Evolutionary conservation across 495 filamentous ascomycete genomes (phyloP).

Genomic region (Parathielavia appendiculata): DNA sequence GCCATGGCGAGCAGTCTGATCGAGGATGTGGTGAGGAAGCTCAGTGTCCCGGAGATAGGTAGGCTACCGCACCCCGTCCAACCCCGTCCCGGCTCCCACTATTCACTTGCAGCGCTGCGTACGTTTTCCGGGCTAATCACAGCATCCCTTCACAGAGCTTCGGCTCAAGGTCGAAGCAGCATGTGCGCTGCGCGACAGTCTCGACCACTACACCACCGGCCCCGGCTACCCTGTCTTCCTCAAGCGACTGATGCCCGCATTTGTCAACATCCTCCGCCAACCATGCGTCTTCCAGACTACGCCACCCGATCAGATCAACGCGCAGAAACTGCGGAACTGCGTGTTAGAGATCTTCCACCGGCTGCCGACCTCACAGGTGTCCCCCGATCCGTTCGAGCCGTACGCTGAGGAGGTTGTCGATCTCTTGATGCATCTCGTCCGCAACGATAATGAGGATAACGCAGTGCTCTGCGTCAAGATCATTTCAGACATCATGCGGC

Average conservation of each 20-base stretch:
- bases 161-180: slow-evolving; percentile 72
- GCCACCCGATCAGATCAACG: slow-evolving; percentile 69
- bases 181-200: slow-evolving; percentile 74
- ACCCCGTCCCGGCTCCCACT: neutral
- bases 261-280: slow-evolving; percentile 76
- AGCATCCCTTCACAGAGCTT: slow-evolving; percentile 49
- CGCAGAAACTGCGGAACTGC: slow-evolving; percentile 81
- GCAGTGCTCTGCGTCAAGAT: slow-evolving; percentile 96
- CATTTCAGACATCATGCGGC: slow-evolving; percentile 89
- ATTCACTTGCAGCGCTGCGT: neutral
- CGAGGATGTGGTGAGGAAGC: slow-evolving; percentile 50
- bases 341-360: slow-evolving; percentile 92
- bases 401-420: slow-evolving; percentile 84
- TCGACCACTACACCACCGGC: slow-evolving; percentile 60
- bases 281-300: slow-evolving; percentile 87
- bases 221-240: slow-evolving; percentile 69
- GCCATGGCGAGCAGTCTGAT: slow-evolving; percentile 49
- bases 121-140: slow-evolving; percentile 12
- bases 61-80: slow-evolving; percentile 11
- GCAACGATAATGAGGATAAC: slow-evolving; percentile 95
- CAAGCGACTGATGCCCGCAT: slow-evolving; percentile 80
- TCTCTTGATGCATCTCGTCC: slow-evolving; percentile 78
- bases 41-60: slow-evolving; percentile 51
- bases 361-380: slow-evolving; percentile 62
- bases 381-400: slow-evolving; percentile 74